Conservation (phyloP, 1,139 yeast species). For the Zhuliangozyma blackwelliae region DNA sequence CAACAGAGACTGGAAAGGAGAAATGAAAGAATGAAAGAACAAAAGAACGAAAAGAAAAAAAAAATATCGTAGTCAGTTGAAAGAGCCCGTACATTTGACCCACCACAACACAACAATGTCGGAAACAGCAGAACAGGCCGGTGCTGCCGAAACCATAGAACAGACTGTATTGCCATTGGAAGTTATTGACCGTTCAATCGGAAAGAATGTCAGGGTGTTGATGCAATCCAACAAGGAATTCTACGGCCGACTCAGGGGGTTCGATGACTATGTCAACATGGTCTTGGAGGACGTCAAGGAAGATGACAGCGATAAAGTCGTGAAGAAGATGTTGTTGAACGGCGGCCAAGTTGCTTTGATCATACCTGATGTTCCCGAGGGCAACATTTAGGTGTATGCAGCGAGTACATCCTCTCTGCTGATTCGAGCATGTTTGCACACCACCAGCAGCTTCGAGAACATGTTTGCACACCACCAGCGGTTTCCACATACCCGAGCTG, state of each 20-base stretch:
- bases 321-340: constrained; percentile 72
- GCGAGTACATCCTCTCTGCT: too few relatives aligned
- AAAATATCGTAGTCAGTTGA: background rate
- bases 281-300: constrained; percentile 83
- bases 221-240: constrained; percentile 75
- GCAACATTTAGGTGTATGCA: background rate
- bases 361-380: constrained; percentile 15
- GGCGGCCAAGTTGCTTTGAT: constrained; percentile 88
- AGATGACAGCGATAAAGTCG: constrained; percentile 30
- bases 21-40: too few relatives aligned
- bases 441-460: too few relatives aligned
- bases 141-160: constrained; percentile 7
- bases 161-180: constrained; percentile 65
- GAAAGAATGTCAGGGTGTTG: constrained; percentile 73
- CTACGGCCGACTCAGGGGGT: constrained; percentile 81
- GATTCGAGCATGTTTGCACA: too few relatives aligned
- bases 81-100: background rate
- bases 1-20: too few relatives aligned
- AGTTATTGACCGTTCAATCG: constrained; percentile 82
- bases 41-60: constrained; percentile 1
- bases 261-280: constrained; percentile 93
- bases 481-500: too few relatives aligned
- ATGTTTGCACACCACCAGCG: too few relatives aligned
- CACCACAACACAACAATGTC: constrained; percentile 7
- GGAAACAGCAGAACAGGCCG: constrained; percentile 7